These are phyloP conservation scores for Fusarium sp. DNA, from an alignment of 2,329 filamentous ascomycete genomes.

Conservation along the genomic window DNA sequence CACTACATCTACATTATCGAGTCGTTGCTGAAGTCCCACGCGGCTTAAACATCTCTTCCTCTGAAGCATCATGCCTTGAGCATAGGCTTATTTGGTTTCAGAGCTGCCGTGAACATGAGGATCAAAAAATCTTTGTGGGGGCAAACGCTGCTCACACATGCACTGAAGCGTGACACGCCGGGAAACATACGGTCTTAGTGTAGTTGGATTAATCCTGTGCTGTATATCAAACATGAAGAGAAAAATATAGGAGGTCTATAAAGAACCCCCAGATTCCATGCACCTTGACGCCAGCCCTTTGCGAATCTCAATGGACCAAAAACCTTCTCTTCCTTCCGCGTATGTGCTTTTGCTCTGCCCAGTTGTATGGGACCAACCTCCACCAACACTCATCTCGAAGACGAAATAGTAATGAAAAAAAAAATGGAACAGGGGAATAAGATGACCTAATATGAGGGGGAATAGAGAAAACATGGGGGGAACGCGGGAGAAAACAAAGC, in stretches of 20 bases:
- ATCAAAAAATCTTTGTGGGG: not conserved
- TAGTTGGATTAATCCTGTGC: slow-evolving; percentile 22
- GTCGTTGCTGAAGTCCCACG: not conserved
- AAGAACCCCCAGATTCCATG: slow-evolving; percentile 34
- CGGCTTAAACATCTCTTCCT: accelerated
- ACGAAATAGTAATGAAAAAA: slow-evolving; percentile 13
- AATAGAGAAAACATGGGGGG: slow-evolving; percentile 15
- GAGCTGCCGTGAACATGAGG: too few relatives aligned
- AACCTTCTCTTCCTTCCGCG: slow-evolving; percentile 19
- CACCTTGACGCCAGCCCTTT: slow-evolving; percentile 42
- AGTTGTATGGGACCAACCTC: slow-evolving; percentile 18
- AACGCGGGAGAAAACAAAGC: slow-evolving; percentile 21
- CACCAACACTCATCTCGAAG: slow-evolving; percentile 27
- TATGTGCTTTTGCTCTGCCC: slow-evolving; percentile 30
- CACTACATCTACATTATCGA: not conserved
- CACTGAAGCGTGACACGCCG: not conserved
- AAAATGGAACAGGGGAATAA: slow-evolving; percentile 12
- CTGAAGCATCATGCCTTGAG: too few relatives aligned
- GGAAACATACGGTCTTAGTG: slow-evolving; percentile 14
- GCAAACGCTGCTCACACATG: not conserved
- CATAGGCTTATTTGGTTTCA: not conserved
- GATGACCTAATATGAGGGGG: slow-evolving; percentile 20
- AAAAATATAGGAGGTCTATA: slow-evolving; percentile 17
- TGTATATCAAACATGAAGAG: slow-evolving; percentile 27
- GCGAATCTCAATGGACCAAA: slow-evolving; percentile 38